Base-by-base conservation (phyloP, 768 basidiomycete species). In the Leccinum barrowsii region DNA sequence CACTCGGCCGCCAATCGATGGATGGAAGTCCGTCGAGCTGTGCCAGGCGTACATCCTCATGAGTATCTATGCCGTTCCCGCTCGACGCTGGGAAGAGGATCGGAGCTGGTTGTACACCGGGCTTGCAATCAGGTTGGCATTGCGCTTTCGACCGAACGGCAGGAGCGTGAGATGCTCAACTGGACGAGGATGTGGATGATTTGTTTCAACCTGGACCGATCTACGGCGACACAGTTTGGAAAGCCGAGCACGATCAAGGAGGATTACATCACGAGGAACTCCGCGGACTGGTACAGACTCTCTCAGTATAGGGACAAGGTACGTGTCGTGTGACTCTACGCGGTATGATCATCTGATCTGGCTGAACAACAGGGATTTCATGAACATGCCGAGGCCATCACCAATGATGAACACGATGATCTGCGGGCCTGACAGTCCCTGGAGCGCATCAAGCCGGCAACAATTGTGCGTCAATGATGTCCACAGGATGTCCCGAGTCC, bases 21-120 rank as follows among this genome's bases (percentile, higher is more conserved):
- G 88, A 50, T 87, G 85, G 87, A 86, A 86, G 73, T 90, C 89
- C 13, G 88, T 95, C 50, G 93, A 97, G 72, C 78, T 95, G 1
- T 88, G 89, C 53, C 94, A 97, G 70, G 94, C 94, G 5, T 97
- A 95, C 65, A 85, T 97, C 51, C 78, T 97, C 53, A 87, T 92
- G 87, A 87, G 86, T 61, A 81, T 88, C 50, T 92, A 89, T 66
- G 84, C 85, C 47, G 86, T 91, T 2, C 90, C 90, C 4, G 90
- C 90, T 1, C 81, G 86, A 22, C 75, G 84, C 47, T 96, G 93
- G 88, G 92, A 95, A 65, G 92, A 95, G 64, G 92, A 95, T 68
- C 80, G 92, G 28, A 90, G 89, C 57, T 95, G 92, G 90, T 71
- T 94, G 54, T 92, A 92, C 67, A 89, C 91, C 4, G 92, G 93